Percentiles rank a stretch among this genome's conserved stretches.
Evolutionary conservation across 2,329 filamentous ascomycete species (phyloP).

Genomic region (Cercospora sp.): DNA sequence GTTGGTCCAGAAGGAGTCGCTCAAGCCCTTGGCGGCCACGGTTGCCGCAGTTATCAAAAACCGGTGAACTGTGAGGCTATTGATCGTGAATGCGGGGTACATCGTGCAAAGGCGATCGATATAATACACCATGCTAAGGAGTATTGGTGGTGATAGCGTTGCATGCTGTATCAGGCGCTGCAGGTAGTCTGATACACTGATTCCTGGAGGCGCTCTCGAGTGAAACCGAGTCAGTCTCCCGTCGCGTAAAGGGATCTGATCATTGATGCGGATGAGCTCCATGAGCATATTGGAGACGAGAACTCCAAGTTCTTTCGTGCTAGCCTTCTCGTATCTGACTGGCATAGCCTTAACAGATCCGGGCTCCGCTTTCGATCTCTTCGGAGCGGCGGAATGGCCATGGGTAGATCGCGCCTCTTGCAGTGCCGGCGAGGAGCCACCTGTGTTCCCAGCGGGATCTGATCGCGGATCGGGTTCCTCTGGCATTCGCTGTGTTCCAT

Average conservation of each 20-base stretch:
- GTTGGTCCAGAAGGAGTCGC: constrained; percentile 98
- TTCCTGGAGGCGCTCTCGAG: constrained; percentile 77
- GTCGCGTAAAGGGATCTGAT: constrained; percentile 78
- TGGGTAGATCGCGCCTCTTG: constrained; percentile 37
- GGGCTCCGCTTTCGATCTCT: constrained; percentile 50
- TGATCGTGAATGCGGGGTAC: constrained; percentile 94
- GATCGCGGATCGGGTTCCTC: constrained; percentile 15
- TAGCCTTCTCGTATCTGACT: constrained; percentile 74
- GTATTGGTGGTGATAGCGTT: constrained; percentile 84
- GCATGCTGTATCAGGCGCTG: constrained; percentile 91
- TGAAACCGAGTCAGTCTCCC: constrained; percentile 92
- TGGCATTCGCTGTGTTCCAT: constrained; percentile 21
- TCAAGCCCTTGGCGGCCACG: constrained; percentile 92
- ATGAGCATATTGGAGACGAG: constrained; percentile 94
- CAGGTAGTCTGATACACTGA: constrained; percentile 91
- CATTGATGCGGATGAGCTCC: constrained; percentile 91
- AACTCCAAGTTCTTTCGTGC: constrained; percentile 82
- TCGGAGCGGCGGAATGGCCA: constrained; percentile 42
- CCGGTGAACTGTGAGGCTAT: constrained; percentile 92
- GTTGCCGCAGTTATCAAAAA: constrained; percentile 96
- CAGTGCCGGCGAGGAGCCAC: constrained; percentile 23
- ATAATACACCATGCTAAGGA: constrained; percentile 99
- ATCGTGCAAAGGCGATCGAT: constrained; percentile 91
- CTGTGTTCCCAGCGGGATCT: constrained; percentile 20
- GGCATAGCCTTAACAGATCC: constrained; percentile 63